Evolutionary conservation across 163 green algal genomes (phyloP).

Genomic region (Volvox carteri): DNA sequence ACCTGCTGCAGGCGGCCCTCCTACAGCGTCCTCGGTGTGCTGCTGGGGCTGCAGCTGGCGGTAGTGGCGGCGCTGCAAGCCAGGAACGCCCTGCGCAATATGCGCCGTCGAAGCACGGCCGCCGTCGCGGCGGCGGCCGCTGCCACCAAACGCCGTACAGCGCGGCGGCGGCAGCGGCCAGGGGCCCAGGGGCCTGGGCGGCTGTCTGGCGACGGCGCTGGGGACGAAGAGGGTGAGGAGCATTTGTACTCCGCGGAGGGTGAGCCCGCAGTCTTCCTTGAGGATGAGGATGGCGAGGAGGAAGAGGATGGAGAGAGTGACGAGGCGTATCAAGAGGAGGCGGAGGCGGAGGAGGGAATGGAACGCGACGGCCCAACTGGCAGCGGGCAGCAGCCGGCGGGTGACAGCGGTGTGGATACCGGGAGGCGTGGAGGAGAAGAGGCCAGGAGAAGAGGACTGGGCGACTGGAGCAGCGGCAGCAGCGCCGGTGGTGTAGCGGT

Average conservation of each 20-base stretch:
- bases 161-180: too few relatives aligned
- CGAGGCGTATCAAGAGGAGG: not conserved
- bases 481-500: not conserved
- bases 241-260: constrained; percentile 16
- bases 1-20: constrained; percentile 68
- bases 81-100: not conserved
- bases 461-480: not conserved
- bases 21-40: constrained; percentile 81
- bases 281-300: not conserved
- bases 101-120: constrained; percentile 32
- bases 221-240: not conserved
- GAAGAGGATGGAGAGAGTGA: not conserved
- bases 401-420: not conserved
- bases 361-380: not conserved
- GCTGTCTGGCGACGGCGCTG: not conserved
- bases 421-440: not conserved
- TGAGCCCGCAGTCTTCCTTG: constrained; percentile 28
- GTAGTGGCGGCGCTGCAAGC: constrained; percentile 63
- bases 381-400: too few relatives aligned
- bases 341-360: not conserved
- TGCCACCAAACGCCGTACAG: not conserved
- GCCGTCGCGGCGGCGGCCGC: not conserved
- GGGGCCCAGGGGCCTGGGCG: constrained; percentile 10
- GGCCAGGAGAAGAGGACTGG: not conserved
- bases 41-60: constrained; percentile 86